phyloP scores from a whole-genome alignment of 257 asterid species.

The Linderniella brevidens region DNA sequence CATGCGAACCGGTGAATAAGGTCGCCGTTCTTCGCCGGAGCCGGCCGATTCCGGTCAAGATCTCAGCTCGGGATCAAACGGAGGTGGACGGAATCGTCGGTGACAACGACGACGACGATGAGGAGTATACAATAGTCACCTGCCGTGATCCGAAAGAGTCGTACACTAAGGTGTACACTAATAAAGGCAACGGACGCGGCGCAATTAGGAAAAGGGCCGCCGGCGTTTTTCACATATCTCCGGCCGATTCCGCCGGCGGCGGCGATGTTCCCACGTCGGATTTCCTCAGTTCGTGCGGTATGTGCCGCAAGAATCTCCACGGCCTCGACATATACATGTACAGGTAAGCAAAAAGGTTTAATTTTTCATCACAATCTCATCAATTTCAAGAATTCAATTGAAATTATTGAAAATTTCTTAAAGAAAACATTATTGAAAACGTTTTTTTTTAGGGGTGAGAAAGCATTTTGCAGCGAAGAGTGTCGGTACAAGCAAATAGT shows the following conservation, averaged over 20 bases:
- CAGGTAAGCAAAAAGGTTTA: slow-evolving; percentile 27
- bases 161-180: slow-evolving; percentile 36
- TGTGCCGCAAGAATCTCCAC: slow-evolving; percentile 58
- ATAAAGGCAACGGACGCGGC: slow-evolving; percentile 18
- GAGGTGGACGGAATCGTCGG: no score
- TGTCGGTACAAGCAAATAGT: no score
- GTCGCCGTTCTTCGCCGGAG: slow-evolving; percentile 24
- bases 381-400: no score
- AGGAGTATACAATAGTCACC: no score
- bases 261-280: slow-evolving; percentile 31
- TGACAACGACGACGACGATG: slow-evolving; percentile 29
- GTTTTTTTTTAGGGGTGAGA: no score
- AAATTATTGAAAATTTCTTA: no score
- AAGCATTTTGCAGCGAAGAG: no score
- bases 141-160: slow-evolving; percentile 39
- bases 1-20: slow-evolving; percentile 10
- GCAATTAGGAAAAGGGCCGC: slow-evolving; percentile 15
- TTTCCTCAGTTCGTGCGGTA: slow-evolving; percentile 54
- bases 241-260: slow-evolving; percentile 23
- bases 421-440: no score
- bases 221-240: slow-evolving; percentile 49
- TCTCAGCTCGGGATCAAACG: slow-evolving; percentile 5
- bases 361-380: no score
- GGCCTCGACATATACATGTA: slow-evolving; percentile 87
- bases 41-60: slow-evolving; percentile 47